Conservation (phyloP, 73 alveolate genomes). For the Paramecium pentaurelia region DNA sequence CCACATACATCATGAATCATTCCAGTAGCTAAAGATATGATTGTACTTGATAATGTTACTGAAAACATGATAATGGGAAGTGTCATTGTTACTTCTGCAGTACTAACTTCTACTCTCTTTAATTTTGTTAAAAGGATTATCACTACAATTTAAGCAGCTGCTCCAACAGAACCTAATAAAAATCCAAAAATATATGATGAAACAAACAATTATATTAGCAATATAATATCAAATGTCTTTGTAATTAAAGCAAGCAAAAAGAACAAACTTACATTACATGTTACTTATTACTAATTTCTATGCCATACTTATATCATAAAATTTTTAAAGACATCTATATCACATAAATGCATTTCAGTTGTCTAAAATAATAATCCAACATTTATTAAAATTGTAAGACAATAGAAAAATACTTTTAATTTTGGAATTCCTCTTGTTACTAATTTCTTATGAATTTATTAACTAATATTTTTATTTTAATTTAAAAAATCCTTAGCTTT, state of each 20-base stretch:
- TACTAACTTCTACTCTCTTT: not conserved
- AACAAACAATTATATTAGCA: not conserved
- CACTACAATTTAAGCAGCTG: not conserved
- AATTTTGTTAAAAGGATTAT: not conserved
- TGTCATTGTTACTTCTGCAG: not conserved
- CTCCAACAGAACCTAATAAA: not conserved
- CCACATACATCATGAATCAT: not conserved
- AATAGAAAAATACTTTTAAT: not conserved
- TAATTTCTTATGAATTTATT: not conserved
- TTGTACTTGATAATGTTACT: not conserved
- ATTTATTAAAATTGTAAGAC: not conserved
- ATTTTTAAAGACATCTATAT: not conserved
- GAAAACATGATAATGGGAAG: not conserved
- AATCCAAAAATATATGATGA: not conserved
- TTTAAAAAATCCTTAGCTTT: conserved; percentile 4
- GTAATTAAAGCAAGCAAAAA: not conserved
- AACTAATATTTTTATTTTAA: not conserved
- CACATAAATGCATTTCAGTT: not conserved
- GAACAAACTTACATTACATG: not conserved
- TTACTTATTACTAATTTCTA: not conserved
- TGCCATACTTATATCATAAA: not conserved
- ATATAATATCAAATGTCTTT: not conserved
- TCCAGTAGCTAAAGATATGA: conserved; percentile 18
- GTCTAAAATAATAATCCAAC: not conserved
- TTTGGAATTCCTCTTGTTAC: not conserved